Base-by-base conservation (phyloP, 2,329 filamentous ascomycete genomes). In the Penicillium sp. region DNA sequence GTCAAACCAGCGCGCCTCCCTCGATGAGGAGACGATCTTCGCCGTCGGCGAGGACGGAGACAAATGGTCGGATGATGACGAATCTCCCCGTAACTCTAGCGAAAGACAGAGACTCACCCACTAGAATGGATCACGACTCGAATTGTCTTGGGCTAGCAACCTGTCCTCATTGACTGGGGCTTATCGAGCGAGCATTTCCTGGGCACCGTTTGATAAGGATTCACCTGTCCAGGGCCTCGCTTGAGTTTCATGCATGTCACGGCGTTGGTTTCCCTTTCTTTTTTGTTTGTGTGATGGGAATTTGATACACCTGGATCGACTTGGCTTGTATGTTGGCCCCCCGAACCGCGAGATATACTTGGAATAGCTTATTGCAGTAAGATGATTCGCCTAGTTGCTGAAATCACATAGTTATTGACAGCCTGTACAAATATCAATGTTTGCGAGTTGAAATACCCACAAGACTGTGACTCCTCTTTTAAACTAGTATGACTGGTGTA, bases 21-120 rank as follows among this genome's bases (percentile, higher is more conserved):
- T 91, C 37, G 93, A 98, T 65, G 93, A 93, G 12, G 95, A 98
- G 80, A 97, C 93, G 0, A 96, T 98, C 65, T 98, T 98, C 72
- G 94, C 94, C 1, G 91, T 98, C 12, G 94, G 93, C 12, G 87
- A 70, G 58, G 93, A 96, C 71, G 90, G 90, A 59, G 92, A 95
- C 73, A 92, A 89, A 74, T 94, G 93, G 83, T 92, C 90, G 17
- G 91, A 84, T 37, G 83, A 85, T 64, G 88, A 89, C 66, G 87
- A 88, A 61, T 80, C 75, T 35, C 79, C 74, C 58, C 78, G 77
- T 49, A 81, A 79, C 66, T 85, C 84, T 19, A 85, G 78, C 53
- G 80, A 85, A 67, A 78, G 77, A 60, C 76, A 82, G 67, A 80
- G 81, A 58, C 76, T 87, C 60, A 86, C 84, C 22, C 75, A 78